phyloP scores from a whole-genome alignment of 352 stramenopile species.

The Pythium periplocum region DNA sequence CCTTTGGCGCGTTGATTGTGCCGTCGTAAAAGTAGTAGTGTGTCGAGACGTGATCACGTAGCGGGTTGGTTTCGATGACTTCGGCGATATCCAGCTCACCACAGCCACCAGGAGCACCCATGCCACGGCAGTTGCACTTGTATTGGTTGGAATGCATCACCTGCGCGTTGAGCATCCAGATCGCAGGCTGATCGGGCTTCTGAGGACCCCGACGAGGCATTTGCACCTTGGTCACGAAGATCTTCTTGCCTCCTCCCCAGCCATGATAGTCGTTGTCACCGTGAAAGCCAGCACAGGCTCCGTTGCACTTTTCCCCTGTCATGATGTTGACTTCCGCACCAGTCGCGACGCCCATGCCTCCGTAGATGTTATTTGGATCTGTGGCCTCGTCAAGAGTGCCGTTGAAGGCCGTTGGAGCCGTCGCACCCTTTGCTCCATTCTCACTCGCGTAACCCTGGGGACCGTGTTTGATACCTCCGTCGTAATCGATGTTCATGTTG shows the following conservation, averaged over 20 bases:
- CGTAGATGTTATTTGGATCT: slow-evolving; percentile 28
- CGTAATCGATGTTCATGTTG: slow-evolving; percentile 74
- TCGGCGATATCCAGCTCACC: slow-evolving; percentile 70
- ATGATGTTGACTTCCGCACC: slow-evolving; percentile 79
- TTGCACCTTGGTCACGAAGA: slow-evolving; percentile 71
- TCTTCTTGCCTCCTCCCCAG: slow-evolving; percentile 69
- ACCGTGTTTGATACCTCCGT: slow-evolving; percentile 21
- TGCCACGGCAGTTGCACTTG: slow-evolving; percentile 67
- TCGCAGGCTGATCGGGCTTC: slow-evolving; percentile 46
- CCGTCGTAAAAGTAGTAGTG: slow-evolving; percentile 77
- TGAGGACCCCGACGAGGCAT: slow-evolving; percentile 30
- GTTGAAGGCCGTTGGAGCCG: slow-evolving; percentile 29
- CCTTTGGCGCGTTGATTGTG: slow-evolving; percentile 22
- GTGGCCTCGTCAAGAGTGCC: slow-evolving; percentile 47
- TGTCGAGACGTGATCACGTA: slow-evolving; percentile 50
- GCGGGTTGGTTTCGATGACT: slow-evolving; percentile 58
- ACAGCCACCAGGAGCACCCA: slow-evolving; percentile 43
- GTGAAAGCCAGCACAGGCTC: slow-evolving; percentile 62
- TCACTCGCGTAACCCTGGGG: slow-evolving; percentile 47
- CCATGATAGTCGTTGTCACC: slow-evolving; percentile 61
- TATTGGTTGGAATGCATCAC: slow-evolving; percentile 64
- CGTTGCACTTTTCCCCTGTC: slow-evolving; percentile 45
- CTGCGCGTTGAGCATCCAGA: slow-evolving; percentile 78
- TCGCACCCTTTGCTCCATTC: slow-evolving; percentile 26
- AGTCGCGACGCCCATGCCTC: slow-evolving; percentile 48